Base-by-base conservation (phyloP, 441 rosid species). In the Oxalis stricta region DNA sequence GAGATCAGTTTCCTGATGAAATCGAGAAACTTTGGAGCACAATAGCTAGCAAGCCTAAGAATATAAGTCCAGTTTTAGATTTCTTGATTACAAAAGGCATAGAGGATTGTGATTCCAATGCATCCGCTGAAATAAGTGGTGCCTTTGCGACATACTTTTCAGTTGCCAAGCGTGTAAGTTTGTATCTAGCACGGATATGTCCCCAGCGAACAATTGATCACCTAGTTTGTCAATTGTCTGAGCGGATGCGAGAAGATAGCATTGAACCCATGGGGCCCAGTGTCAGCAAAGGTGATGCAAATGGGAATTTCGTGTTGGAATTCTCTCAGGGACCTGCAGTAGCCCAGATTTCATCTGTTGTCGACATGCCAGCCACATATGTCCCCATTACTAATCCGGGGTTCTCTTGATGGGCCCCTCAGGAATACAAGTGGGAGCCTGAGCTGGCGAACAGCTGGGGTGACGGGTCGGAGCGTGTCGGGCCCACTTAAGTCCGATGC, bases 11-110 rank as follows among this genome's bases (percentile, higher is more conserved):
- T 45, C 95, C 99, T 22, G 97, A 92, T 77, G 99, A 91, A 65
- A 91, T 92, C 48, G 99, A 87, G 68, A 92, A 92, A 65, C 84
- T 92, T 46, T 92, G 99, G 99, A 84, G 94, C 65, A 92, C 99
- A 39, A 92, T 92, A 60, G 99, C 99, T 49, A 84, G 95, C 60
- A 92, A 92, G 68, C 80, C 92, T 12, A 73, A 82, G 71, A 92
- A 91, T 55, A 84, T 92, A 41, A 86, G 97, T 70, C 99, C 97
- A 22, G 92, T 92, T 60, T 66, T 92, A 57, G 97, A 92, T 71
- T 92, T 92, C 72, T 60, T 92, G 73, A 87, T 92, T 48, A 86
- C 94, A 39, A 92, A 87, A 73, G 97, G 99, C 38, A 84, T 92
- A 45, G 99, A 92, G 67, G 99, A 92, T 60, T 92, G 94, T 60